Conservation (phyloP, 108 stramenopile genomes). For the Skeletonema costatum region DNA sequence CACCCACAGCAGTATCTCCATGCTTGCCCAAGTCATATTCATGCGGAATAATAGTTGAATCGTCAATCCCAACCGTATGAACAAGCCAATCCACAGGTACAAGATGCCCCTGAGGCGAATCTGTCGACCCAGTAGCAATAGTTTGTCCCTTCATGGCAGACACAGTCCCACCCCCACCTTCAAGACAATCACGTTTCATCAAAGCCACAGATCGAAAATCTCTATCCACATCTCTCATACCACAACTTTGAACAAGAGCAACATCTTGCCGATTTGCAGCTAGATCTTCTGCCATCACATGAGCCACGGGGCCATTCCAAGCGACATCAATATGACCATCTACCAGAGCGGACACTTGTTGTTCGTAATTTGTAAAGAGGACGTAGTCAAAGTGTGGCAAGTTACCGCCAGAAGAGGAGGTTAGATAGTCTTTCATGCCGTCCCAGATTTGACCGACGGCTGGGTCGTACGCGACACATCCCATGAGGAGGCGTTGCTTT, state of each 20-base stretch:
- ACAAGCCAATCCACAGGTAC: conserved; percentile 26
- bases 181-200: conserved; percentile 6
- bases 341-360: conserved; percentile 29
- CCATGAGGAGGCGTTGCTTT: no score
- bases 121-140: conserved; percentile 17
- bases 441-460: conserved; percentile 20
- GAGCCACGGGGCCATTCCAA: conserved; percentile 49
- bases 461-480: background rate
- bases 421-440: conserved; percentile 13
- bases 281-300: conserved; percentile 30
- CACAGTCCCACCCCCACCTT: background rate
- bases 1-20: conserved; percentile 47
- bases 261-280: conserved; percentile 1
- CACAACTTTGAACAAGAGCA: conserved; percentile 3
- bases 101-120: conserved; percentile 44
- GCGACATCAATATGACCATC: conserved; percentile 29
- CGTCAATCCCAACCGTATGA: background rate
- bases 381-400: conserved; percentile 29
- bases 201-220: conserved; percentile 30
- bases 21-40: conserved; percentile 43
- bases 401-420: no score
- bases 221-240: conserved; percentile 50
- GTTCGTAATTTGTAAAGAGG: conserved; percentile 35
- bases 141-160: conserved; percentile 3
- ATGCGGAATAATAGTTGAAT: conserved; percentile 6